Conservation (phyloP, 805 yeast species). For the Starmerella tilneyi region DNA sequence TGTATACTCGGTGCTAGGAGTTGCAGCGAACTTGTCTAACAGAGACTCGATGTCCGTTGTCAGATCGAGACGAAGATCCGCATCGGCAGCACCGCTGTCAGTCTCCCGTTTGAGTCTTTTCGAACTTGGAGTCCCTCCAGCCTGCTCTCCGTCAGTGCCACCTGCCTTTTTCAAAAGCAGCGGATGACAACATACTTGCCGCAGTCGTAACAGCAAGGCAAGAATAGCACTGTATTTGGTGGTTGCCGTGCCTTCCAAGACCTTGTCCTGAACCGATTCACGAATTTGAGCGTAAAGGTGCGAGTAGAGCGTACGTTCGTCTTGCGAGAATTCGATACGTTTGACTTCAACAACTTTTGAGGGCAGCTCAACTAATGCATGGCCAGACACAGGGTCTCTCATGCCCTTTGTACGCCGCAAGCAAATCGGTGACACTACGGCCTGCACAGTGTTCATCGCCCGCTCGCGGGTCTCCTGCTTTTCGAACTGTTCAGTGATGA, state of each 20-base stretch:
- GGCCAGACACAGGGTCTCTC: conserved; percentile 55
- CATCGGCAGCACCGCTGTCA: not conserved
- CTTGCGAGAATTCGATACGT: conserved; percentile 52
- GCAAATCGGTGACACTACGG: conserved; percentile 72
- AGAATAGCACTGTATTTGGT: conserved; percentile 67
- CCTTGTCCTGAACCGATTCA: conserved; percentile 29
- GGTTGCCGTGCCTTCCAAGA: conserved; percentile 53
- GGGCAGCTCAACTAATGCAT: conserved; percentile 65
- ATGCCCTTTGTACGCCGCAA: conserved; percentile 78
- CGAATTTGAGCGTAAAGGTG: conserved; percentile 61
- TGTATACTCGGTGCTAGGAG: conserved; percentile 17
- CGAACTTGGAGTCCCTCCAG: not conserved
- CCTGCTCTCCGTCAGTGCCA: conserved; percentile 9
- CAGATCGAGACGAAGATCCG: conserved; percentile 15
- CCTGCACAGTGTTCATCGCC: conserved; percentile 74
- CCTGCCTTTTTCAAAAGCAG: conserved; percentile 43
- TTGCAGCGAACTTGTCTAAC: conserved; percentile 10
- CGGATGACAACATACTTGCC: conserved; percentile 85
- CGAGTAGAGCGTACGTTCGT: conserved; percentile 56
- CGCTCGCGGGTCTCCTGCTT: conserved; percentile 49
- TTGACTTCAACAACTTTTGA: conserved; percentile 62
- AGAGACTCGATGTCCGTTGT: conserved; percentile 11
- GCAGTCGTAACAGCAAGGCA: conserved; percentile 67
- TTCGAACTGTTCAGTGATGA: conserved; percentile 75
- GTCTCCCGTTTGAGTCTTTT: conserved; percentile 7